Evolutionary conservation across 148 eudicot species (phyloP).

Genomic region (Camellia sinensis): DNA sequence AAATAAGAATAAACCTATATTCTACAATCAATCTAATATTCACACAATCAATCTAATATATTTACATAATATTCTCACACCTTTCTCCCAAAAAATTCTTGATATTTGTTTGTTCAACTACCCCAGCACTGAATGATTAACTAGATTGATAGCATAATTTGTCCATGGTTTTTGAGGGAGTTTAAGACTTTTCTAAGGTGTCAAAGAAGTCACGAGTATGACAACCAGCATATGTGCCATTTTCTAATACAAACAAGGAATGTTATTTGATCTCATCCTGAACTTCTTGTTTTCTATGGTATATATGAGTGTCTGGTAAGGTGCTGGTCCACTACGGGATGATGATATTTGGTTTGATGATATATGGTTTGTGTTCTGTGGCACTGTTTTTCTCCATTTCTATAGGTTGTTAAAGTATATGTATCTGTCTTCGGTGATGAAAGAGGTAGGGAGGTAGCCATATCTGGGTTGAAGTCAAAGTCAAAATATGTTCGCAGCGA

Average conservation of each 20-base stretch:
- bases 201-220: neutral
- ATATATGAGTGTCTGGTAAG: neutral
- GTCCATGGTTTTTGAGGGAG: too few species aligned
- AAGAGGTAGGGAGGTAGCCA: slow-evolving; percentile 90
- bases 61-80: too few species aligned
- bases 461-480: slow-evolving; percentile 84
- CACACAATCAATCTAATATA: too few species aligned
- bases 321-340: neutral
- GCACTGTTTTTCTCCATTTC: slow-evolving; percentile 9
- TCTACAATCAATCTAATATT: too few species aligned
- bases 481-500: slow-evolving; percentile 81
- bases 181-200: neutral
- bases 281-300: neutral
- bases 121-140: neutral
- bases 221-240: neutral
- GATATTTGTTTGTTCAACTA: neutral
- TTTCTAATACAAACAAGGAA: neutral
- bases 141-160: neutral
- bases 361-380: neutral
- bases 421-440: slow-evolving; percentile 96
- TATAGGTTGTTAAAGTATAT: slow-evolving; percentile 89
- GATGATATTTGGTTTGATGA: neutral
- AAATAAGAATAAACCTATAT: too few species aligned
- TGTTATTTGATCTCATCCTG: neutral
- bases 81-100: neutral